phyloP scores from a whole-genome alignment of 768 basidiomycete species.

The Sarcodon aspratus region DNA sequence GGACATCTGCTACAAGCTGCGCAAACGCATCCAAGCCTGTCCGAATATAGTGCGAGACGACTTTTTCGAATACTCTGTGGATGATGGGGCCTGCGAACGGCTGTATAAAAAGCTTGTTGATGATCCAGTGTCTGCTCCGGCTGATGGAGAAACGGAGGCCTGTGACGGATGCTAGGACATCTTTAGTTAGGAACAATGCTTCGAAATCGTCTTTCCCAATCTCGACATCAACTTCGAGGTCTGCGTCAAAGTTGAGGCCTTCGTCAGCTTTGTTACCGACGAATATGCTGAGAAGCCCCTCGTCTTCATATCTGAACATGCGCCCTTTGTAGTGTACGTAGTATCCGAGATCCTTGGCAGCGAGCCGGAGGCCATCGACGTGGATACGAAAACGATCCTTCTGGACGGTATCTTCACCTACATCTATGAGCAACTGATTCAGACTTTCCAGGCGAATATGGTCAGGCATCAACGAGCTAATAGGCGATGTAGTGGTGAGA shows the following conservation, averaged over 20 bases:
- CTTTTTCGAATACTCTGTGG: slow-evolving; percentile 4
- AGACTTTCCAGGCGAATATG: slow-evolving; percentile 10
- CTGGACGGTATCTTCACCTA: slow-evolving; percentile 1
- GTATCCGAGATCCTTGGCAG: slow-evolving; percentile 12
- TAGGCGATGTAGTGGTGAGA: slow-evolving; percentile 7
- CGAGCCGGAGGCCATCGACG: slow-evolving; percentile 15
- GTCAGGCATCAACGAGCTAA: slow-evolving; percentile 14
- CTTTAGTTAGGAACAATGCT: slow-evolving; percentile 11
- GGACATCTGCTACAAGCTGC: not conserved
- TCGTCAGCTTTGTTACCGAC: slow-evolving; percentile 5
- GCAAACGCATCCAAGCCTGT: slow-evolving; percentile 6
- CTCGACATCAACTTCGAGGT: slow-evolving; percentile 6
- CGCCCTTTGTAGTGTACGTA: slow-evolving; percentile 12
- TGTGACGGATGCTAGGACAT: slow-evolving; percentile 11
- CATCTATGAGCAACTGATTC: slow-evolving; percentile 9
- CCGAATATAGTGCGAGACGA: slow-evolving; percentile 10
- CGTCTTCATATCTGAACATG: slow-evolving; percentile 12
- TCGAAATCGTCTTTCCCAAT: not conserved
- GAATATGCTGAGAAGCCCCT: slow-evolving; percentile 14
- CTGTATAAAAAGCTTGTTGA: slow-evolving; percentile 15
- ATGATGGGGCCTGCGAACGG: slow-evolving; percentile 12
- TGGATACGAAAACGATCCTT: slow-evolving; percentile 7
- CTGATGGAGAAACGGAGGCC: slow-evolving; percentile 11
- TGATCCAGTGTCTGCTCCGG: slow-evolving; percentile 15
- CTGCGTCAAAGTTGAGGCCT: slow-evolving; percentile 9